Percentiles rank a stretch among this genome's conserved stretches.
Evolutionary conservation across 805 yeast genomes (phyloP).

Genomic region (Pichia pseudocactophila): DNA sequence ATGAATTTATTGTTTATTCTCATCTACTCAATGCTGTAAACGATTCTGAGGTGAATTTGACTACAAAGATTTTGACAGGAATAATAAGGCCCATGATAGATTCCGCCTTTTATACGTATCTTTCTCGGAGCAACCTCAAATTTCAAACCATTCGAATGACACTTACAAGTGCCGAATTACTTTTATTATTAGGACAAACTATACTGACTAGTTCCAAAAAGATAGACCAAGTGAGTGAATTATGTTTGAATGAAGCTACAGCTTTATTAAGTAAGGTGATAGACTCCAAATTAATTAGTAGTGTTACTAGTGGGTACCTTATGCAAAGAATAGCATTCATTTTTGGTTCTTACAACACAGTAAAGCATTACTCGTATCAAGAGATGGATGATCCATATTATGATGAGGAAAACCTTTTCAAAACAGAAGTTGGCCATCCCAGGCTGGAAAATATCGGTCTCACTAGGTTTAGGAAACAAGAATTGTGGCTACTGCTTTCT

Average conservation of each 20-base stretch:
- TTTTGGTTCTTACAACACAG: slow-evolving; percentile 22
- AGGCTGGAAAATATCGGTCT: slow-evolving; percentile 40
- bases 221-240: slow-evolving; percentile 19
- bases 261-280: slow-evolving; percentile 36
- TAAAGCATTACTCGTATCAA: background rate
- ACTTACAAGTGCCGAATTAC: slow-evolving; percentile 62
- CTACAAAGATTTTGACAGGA: slow-evolving; percentile 42
- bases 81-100: slow-evolving; percentile 56
- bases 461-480: slow-evolving; percentile 61
- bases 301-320: slow-evolving; percentile 31
- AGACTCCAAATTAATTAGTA: slow-evolving; percentile 38
- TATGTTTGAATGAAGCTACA: slow-evolving; percentile 38
- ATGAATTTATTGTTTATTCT: slow-evolving; percentile 78
- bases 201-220: slow-evolving; percentile 4
- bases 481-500: slow-evolving; percentile 69
- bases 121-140: slow-evolving; percentile 60
- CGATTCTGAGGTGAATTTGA: slow-evolving; percentile 26
- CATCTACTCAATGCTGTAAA: slow-evolving; percentile 47
- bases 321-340: slow-evolving; percentile 32
- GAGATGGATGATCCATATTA: slow-evolving; percentile 12
- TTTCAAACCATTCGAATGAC: slow-evolving; percentile 64
- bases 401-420: slow-evolving; percentile 29
- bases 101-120: slow-evolving; percentile 63
- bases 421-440: slow-evolving; percentile 29
- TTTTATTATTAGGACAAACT: slow-evolving; percentile 34